Evolutionary conservation across 805 yeast species (phyloP), one percentile per base, ranked within the genome.

Genomic region (Suhomyces canberraensis): DNA sequence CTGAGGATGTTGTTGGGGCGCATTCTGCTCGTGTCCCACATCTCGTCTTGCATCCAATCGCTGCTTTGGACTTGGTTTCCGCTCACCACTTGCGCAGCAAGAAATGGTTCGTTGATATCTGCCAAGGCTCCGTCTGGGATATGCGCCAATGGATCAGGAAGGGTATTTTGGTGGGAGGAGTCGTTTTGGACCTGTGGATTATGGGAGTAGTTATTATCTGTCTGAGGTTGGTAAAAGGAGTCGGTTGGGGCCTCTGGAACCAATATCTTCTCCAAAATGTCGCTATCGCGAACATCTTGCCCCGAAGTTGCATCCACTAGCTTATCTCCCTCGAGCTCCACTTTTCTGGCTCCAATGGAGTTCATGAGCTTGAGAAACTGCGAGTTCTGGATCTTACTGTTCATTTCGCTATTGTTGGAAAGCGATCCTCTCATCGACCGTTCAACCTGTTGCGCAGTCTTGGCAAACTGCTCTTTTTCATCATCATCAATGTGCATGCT

Each of bases 91-190:
- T 60, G 54, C 3, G 74, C 74, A 3, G 73, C 71, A 29, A 54
- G 51, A 7, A 68, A 48, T 3, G 72, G 64, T 28, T 53, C 62
- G 14, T 37, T 42, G 25, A 65, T 45, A 20, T 48, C 54, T 9
- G 49, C 60, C 8, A 68, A 47, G n/a, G 50, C 58, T 2, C 73
- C 73, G 35, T 68, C 71, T 28, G 50, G 51, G 16, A 68, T 58
- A 41, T 68, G 74, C 4, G 71, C 69, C 31, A 68, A 50, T 1
- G 74, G 74, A 35, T 68, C 74, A 1, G 74, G 73, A 21, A 66
- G 51, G 31, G 54, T 66, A 40, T 51, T 52, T n/a, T 24, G 37
- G 11, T 24, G 11, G 13, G 14, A 8, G 6, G 13, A 5, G 9
- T 20, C 22, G 9, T 20, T 7, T 6, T 24, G 26, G 13, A 24